phyloP scores from a whole-genome alignment of 2,329 filamentous ascomycete species.

The Pyricularia sp. region DNA sequence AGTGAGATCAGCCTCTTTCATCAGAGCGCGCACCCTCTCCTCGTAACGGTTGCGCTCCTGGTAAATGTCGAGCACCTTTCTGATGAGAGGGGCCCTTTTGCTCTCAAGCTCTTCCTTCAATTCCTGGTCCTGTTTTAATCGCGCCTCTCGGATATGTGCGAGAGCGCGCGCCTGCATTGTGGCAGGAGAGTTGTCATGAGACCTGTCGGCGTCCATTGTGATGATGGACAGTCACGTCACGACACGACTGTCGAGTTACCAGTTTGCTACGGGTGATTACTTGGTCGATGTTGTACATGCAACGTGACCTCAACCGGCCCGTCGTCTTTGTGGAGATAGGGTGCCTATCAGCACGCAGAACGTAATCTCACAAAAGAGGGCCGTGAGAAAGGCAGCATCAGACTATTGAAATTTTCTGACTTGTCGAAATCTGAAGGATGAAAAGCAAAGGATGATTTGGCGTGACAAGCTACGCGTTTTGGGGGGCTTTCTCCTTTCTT shows the following conservation, averaged over 20 bases:
- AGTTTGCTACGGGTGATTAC: background rate
- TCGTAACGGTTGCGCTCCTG: slow-evolving; percentile 25
- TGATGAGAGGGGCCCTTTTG: slow-evolving; percentile 18
- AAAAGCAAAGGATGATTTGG: background rate
- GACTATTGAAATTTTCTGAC: background rate
- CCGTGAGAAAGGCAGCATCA: background rate
- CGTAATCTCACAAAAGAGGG: background rate
- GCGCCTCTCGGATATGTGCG: slow-evolving; percentile 10
- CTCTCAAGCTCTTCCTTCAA: slow-evolving; percentile 23
- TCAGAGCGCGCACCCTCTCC: slow-evolving; percentile 25
- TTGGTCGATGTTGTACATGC: background rate
- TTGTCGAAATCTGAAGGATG: background rate
- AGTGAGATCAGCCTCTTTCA: slow-evolving; percentile 9
- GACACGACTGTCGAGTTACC: background rate
- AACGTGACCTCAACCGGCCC: background rate
- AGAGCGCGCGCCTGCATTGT: slow-evolving; percentile 23
- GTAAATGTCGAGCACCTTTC: slow-evolving; percentile 24
- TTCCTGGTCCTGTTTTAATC: slow-evolving; percentile 17
- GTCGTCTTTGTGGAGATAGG: background rate
- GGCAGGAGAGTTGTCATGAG: background rate
- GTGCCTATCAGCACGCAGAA: background rate
- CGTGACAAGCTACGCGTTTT: background rate
- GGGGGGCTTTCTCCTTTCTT: background rate
- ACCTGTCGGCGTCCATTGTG: background rate
- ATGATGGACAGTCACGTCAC: background rate